A percentile compares a stretch with the other conserved stretches of the same genome.
Conservation (phyloP, 2,329 filamentous ascomycete genomes). For the Sclerotinia minor region DNA sequence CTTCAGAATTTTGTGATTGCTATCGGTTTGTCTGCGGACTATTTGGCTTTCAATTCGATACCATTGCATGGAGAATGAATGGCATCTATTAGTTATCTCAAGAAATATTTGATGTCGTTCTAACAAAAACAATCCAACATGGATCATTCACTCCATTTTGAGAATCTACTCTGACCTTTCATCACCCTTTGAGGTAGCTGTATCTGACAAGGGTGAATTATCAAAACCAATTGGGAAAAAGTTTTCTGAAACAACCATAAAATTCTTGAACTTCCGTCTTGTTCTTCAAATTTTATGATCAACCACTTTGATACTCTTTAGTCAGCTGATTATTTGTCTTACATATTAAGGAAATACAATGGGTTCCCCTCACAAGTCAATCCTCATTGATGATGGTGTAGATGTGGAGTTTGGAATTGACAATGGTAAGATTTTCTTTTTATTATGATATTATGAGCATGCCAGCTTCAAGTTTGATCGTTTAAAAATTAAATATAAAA, state of each 20-base stretch:
- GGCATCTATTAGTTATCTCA: neutral
- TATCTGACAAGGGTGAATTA: neutral
- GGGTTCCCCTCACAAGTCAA: too few relatives aligned
- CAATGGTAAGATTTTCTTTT: neutral
- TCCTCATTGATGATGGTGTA: neutral
- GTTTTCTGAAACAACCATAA: neutral
- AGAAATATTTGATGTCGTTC: neutral
- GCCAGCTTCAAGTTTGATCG: neutral
- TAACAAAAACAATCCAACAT: neutral
- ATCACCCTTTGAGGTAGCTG: neutral
- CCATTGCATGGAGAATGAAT: neutral
- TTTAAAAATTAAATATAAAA: neutral
- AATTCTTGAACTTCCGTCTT: neutral
- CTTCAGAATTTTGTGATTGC: too few relatives aligned
- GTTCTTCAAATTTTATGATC: neutral
- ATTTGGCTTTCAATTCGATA: neutral
- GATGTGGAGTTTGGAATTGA: neutral
- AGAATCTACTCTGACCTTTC: neutral
- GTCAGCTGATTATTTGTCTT: neutral
- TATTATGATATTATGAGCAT: too few relatives aligned
- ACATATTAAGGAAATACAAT: neutral
- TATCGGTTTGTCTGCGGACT: neutral
- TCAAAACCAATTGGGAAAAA: neutral
- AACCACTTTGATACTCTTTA: too few relatives aligned
- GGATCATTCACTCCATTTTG: neutral